A percentile compares a stretch with the other conserved stretches of the same genome.
phyloP scores from a whole-genome alignment of 306 rosid species.

The Prinsepia uniflora region DNA sequence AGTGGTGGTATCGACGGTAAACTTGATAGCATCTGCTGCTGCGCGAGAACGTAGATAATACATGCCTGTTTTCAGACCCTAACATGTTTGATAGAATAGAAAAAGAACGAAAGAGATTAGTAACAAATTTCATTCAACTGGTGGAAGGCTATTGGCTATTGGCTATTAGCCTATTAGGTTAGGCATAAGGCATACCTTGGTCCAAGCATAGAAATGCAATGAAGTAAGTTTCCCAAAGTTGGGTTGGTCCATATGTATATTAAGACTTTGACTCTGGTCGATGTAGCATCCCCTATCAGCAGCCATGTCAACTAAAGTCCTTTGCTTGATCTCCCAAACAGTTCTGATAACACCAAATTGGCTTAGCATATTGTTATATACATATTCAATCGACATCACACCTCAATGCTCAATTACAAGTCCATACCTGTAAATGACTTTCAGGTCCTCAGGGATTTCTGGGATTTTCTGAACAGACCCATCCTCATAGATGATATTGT shows the following conservation, averaged over 20 bases:
- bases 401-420: background rate
- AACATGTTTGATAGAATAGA: conserved; percentile 4
- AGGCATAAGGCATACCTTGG: conserved; percentile 41
- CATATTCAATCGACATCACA: background rate
- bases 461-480: conserved; percentile 69
- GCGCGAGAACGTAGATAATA: conserved; percentile 79
- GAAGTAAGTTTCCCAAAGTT: conserved; percentile 86
- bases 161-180: too few relatives aligned
- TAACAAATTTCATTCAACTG: background rate
- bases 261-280: conserved; percentile 90
- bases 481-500: conserved; percentile 58
- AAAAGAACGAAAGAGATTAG: conserved; percentile 1
- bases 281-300: conserved; percentile 82
- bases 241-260: conserved; percentile 91
- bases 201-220: conserved; percentile 88
- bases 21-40: conserved; percentile 87
- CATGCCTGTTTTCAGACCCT: conserved; percentile 95
- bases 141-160: too few relatives aligned
- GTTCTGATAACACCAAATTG: conserved; percentile 45
- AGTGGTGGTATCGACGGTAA: conserved; percentile 68
- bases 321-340: conserved; percentile 97
- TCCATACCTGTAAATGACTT: conserved; percentile 71
- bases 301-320: conserved; percentile 88
- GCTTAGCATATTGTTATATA: conserved; percentile 26
- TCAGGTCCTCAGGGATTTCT: conserved; percentile 64